Conservation (phyloP, 1,139 yeast species). For the Debaryomyces subglobosus region DNA sequence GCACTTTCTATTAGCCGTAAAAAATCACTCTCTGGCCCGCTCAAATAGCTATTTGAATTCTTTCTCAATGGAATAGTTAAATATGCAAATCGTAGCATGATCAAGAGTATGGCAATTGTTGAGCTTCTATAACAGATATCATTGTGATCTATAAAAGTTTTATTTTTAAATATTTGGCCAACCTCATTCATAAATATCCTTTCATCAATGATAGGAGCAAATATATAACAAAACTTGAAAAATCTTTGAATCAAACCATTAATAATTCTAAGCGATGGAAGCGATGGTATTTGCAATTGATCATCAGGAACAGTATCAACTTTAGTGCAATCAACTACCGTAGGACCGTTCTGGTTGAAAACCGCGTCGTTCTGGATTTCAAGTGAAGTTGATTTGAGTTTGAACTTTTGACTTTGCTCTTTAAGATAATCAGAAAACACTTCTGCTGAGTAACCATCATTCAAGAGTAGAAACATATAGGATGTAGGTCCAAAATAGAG, state of each 20-base stretch:
- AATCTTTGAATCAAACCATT: conserved; percentile 8
- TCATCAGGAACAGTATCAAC: neutral
- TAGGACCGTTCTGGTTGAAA: conserved; percentile 7
- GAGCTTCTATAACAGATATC: conserved; percentile 11
- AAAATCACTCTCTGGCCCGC: conserved; percentile 7
- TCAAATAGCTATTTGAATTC: conserved; percentile 8
- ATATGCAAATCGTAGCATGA: conserved; percentile 21
- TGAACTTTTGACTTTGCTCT: conserved; percentile 4
- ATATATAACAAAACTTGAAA: conserved; percentile 28
- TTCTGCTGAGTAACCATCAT: conserved; percentile 23
- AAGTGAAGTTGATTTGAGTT: neutral
- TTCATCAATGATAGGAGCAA: conserved; percentile 38
- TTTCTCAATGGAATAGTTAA: conserved; percentile 17
- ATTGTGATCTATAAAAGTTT: neutral
- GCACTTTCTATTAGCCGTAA: neutral
- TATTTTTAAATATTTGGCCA: conserved; percentile 2
- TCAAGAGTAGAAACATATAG: conserved; percentile 34
- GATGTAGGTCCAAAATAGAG: conserved; percentile 47
- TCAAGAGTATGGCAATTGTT: conserved; percentile 15
- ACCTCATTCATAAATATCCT: conserved; percentile 22
- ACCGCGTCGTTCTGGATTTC: conserved; percentile 2
- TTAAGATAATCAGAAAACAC: conserved; percentile 10
- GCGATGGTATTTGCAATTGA: neutral
- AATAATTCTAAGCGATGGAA: conserved; percentile 8
- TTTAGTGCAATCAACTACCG: neutral